Evolutionary conservation across 164 flowering plant species (phyloP).

Genomic region (Cinnamomum chago): DNA sequence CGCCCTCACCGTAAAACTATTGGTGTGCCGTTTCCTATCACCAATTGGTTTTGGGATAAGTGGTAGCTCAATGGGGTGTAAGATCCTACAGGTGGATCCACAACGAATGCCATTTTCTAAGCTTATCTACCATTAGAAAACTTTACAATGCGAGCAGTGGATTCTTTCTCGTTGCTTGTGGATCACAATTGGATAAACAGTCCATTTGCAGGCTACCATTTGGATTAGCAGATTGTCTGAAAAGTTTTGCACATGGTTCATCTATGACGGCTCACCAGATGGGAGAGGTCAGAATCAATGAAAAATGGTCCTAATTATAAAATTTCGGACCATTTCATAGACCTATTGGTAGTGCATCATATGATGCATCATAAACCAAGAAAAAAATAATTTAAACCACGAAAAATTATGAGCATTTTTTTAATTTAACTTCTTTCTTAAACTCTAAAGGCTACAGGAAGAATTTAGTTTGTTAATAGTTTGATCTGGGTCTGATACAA

Average conservation of each 20-base stretch:
- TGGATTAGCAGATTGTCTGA: background rate
- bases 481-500: background rate
- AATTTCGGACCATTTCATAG: no score
- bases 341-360: background rate
- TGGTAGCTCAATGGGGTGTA: no score
- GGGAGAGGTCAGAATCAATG: no score
- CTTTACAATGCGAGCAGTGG: no score
- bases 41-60: no score
- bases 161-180: background rate
- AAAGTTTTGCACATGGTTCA: background rate
- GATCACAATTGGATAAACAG: background rate
- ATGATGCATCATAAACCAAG: background rate
- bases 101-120: background rate
- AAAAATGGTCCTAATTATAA: no score
- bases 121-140: background rate
- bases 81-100: background rate
- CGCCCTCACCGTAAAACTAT: no score
- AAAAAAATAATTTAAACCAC: background rate
- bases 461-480: background rate
- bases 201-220: background rate
- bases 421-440: background rate
- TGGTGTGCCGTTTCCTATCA: no score
- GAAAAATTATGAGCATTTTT: background rate
- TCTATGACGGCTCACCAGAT: background rate
- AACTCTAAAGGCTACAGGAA: background rate